A percentile compares a stretch with the other conserved stretches of the same genome.
Evolutionary conservation across 805 yeast genomes (phyloP).

Genomic region (Ogataea wickerhamii): DNA sequence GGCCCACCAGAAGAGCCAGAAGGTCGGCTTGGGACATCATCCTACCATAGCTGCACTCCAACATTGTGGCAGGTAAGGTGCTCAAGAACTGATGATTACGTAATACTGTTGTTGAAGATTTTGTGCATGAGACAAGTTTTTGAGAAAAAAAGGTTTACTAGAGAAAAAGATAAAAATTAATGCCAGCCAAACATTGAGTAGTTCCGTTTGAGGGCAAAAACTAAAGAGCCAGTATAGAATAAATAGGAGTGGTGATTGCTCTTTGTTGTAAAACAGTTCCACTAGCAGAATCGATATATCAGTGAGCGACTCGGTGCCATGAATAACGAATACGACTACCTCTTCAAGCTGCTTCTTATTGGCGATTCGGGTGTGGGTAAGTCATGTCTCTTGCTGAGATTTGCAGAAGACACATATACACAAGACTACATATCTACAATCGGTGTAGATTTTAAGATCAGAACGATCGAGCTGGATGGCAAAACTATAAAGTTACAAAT

Average conservation of each 20-base stretch:
- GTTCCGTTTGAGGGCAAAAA: not conserved
- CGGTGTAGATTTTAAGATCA: constrained; percentile 92
- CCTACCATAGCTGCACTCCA: too few species aligned
- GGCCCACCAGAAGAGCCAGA: too few species aligned
- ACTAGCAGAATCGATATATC: not conserved
- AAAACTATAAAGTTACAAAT: constrained; percentile 96
- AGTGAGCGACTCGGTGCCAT: constrained; percentile 32
- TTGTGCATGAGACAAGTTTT: too few species aligned
- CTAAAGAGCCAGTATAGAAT: not conserved
- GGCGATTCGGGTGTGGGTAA: constrained; percentile 99
- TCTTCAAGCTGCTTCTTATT: constrained; percentile 89
- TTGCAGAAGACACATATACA: constrained; percentile 96
- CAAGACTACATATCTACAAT: constrained; percentile 96
- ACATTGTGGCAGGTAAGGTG: too few species aligned
- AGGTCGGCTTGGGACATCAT: too few species aligned
- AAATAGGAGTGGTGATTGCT: too few species aligned
- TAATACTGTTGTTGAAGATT: too few species aligned
- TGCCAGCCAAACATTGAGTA: constrained; percentile 10
- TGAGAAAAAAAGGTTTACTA: constrained; percentile 2
- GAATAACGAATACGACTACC: constrained; percentile 96
- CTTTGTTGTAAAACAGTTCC: not conserved
- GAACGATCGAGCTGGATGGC: constrained; percentile 91
- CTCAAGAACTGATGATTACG: too few species aligned
- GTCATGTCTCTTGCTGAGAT: constrained; percentile 89
- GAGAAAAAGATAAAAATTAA: constrained; percentile 3